Evolutionary conservation across 768 basidiomycete species (phyloP), one percentile per base, ranked within the genome.

Genomic region (Naganishia vishniacii): DNA sequence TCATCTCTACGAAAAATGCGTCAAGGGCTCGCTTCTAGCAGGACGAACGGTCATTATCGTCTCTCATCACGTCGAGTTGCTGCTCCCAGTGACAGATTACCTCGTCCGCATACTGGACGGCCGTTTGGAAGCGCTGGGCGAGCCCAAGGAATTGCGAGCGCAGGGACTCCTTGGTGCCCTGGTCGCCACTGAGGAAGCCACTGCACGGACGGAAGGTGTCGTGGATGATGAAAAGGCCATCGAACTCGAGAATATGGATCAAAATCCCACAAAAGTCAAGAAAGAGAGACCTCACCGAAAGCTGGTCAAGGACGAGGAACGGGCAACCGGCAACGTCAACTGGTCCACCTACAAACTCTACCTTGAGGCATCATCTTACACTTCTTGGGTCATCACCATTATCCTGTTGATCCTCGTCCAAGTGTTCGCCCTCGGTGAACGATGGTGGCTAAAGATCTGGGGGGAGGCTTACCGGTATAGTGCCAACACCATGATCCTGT

Each of bases 31-130:
- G 59, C 72, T 85, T 3, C 64, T 78, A 60, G 64, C 60, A 16
- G 64, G 73, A 48, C 74, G 78, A 4, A 78, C 78, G 4, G 71
- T 77, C 16, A 73, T 81, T 41, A 67, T 81, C 13, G 88, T 91
- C 37, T 89, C 88, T 0, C 89, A 91, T 66, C 89, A 91, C 70
- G 85, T 91, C 28, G 87, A 90, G 53, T 82, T 92, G 0, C 85
- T 91, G 18, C 82, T 89, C 7, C 86, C 88, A 0, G 85, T 84
- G 0, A 83, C 87, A 0, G 71, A 85, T 69, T 89, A 89, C 69
- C 77, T 91, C 2, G 81, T 90, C 7, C 84, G 88, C 28, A 86
- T 91, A 82, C 80, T 88, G 1, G 88, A 90, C 71, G 89, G 89
- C 2, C 84, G 88, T 15, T 84, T 90, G 56, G 88, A 89, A 70